Base-by-base conservation (phyloP, 805 yeast genomes). In the Henningerozyma blattae region DNA sequence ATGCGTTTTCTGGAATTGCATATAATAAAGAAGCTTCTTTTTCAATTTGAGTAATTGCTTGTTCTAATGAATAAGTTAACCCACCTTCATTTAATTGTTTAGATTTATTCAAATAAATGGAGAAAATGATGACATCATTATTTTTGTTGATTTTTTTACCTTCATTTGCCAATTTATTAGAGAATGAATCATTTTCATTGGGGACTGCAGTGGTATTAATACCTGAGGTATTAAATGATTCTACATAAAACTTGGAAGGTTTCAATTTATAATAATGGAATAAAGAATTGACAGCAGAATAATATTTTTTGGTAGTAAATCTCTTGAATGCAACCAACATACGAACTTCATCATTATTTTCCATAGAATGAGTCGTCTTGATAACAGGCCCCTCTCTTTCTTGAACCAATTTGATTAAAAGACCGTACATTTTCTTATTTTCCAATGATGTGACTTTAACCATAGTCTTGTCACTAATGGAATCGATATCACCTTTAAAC, bases 21-120 rank as follows among this genome's bases (percentile, higher is more conserved):
- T 82, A 91, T 45, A 89, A 67, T 48, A 91, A 68, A 4, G 96
- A 85, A 24, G 95, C 94, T 61, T 89, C 98, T 63, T 84, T 86
- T 51, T 83, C 78, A 40, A 89, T 80, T 65, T 89, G 97, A 55
- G 77, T 77, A 43, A 87, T 77, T 17, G 93, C 77, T 48, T 80
- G 67, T 48, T 85, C 89, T 31, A 54, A 42, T 22, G 50, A 49
- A 30, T 44, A 42, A 9, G 50, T 45, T 32, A 48, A 33, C 14
- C 61, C 53, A 18, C 48, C 61, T 36, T 58, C 56, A 4, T 61
- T 58, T n/a, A n/a, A n/a, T 43, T 70, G 76, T 22, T 71, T 64
- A 16, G 64, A 56, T 37, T 83, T 79, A 31, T 72, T 72, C 50
- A 89, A 70, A 59, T 91, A 91, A 67, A 86, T 71, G 26, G 96